phyloP scores from a whole-genome alignment of 2,329 filamentous ascomycete genomes.

The Ampelomyces quisqualis region DNA sequence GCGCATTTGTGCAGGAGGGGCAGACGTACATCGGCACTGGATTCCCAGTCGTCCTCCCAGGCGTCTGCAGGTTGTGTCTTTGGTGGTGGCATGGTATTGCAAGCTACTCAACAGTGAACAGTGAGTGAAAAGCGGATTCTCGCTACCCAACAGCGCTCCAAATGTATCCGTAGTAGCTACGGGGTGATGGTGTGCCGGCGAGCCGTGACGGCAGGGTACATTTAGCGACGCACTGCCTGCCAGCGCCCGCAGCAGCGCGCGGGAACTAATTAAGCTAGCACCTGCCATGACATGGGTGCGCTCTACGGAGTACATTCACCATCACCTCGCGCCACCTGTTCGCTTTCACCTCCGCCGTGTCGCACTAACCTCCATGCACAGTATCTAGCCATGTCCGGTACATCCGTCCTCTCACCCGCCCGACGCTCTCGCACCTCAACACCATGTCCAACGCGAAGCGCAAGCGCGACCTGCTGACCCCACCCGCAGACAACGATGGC shows the following conservation, averaged over 20 bases:
- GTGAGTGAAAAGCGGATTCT: no score
- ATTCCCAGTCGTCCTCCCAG: conserved; percentile 92
- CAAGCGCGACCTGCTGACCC: conserved; percentile 13
- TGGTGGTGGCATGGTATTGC: conserved; percentile 43
- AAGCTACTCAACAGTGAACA: conserved; percentile 16
- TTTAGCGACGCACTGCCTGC: conserved; percentile 4
- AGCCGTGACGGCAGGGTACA: conserved; percentile 1
- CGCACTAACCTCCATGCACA: conserved; percentile 1
- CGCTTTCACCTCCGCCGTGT: conserved; percentile 3
- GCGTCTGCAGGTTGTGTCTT: conserved; percentile 56
- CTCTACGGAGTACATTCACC: no score
- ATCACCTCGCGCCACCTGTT: conserved; percentile 5
- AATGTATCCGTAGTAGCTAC: no score
- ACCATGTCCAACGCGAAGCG: conserved; percentile 15
- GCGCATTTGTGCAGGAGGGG: conserved; percentile 5
- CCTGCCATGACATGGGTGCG: background rate
- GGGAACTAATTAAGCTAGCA: conserved; percentile 3
- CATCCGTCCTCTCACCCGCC: background rate
- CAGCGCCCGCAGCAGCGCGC: conserved; percentile 3
- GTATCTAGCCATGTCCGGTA: conserved; percentile 14
- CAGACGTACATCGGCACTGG: conserved; percentile 65
- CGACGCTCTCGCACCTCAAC: background rate
- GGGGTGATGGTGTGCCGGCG: no score
- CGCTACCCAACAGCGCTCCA: no score
- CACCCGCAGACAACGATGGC: conserved; percentile 52